Percentiles rank a stretch among this genome's conserved stretches.
phyloP scores from a whole-genome alignment of 768 basidiomycete species.

The Lactarius evosmus region DNA sequence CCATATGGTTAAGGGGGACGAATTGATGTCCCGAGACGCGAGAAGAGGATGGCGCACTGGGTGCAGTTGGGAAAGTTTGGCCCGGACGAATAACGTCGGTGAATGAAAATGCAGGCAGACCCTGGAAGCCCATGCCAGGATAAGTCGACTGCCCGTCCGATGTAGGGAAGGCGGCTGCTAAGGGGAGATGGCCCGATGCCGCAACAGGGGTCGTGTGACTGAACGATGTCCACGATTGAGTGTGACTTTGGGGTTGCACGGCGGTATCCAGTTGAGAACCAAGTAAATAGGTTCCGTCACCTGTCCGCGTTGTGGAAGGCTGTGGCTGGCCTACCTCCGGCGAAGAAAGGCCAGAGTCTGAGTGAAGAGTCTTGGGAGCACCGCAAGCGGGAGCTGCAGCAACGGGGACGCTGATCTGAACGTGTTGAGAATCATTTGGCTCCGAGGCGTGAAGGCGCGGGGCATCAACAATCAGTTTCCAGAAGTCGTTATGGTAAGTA shows the following conservation, averaged over 20 bases:
- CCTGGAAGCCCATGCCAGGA: neutral
- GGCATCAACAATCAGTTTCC: neutral
- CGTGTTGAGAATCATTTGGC: neutral
- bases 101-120: neutral
- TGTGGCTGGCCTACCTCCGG: neutral
- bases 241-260: neutral
- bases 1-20: neutral
- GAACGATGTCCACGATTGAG: neutral
- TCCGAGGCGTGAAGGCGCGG: neutral
- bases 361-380: neutral
- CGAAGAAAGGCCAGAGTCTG: neutral
- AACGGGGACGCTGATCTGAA: neutral
- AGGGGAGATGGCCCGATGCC: neutral
- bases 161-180: neutral
- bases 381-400: neutral
- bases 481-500: conserved; percentile 9
- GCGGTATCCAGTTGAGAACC: neutral
- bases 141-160: neutral
- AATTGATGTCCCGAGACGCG: neutral
- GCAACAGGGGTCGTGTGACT: neutral
- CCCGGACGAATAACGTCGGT: neutral
- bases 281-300: neutral
- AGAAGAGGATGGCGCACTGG: neutral
- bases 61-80: neutral
- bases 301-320: neutral